These are phyloP conservation scores for Clarireedia hainanense DNA, from an alignment of 2,329 filamentous ascomycete genomes.

Conservation along the genomic window DNA sequence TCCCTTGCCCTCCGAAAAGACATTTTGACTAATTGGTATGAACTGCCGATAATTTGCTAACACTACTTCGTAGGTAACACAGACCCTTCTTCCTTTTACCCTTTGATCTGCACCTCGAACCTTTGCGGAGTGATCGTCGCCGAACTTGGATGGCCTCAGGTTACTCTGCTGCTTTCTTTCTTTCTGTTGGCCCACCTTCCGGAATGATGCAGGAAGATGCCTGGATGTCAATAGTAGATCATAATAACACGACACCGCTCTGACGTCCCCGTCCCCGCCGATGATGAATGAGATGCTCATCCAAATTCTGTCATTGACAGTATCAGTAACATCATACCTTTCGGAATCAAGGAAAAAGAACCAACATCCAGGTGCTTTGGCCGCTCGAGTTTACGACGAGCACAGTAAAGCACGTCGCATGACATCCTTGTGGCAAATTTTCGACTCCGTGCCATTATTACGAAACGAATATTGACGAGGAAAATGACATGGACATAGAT, in stretches of 20 bases:
- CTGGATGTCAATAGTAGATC: conserved; percentile 1
- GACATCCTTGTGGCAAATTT: conserved; percentile 7
- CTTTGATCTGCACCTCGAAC: conserved; percentile 2
- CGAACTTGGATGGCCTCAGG: background rate
- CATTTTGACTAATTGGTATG: conserved; percentile 5
- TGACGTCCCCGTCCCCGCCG: background rate
- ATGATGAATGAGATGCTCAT: background rate
- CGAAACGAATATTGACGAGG: background rate
- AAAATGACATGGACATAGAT: background rate
- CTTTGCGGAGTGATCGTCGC: conserved; percentile 7
- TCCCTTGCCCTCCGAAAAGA: background rate
- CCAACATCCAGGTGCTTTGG: background rate
- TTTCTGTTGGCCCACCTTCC: background rate
- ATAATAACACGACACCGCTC: conserved; percentile 4
- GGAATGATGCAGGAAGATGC: background rate
- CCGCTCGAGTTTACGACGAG: background rate
- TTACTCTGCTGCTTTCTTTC: background rate
- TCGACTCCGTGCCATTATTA: background rate
- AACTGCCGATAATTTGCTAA: conserved; percentile 1
- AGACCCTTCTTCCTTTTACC: background rate
- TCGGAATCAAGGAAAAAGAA: too few relatives aligned
- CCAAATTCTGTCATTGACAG: background rate
- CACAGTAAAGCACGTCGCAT: background rate
- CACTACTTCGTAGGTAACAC: background rate
- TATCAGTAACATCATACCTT: too few relatives aligned